These are phyloP conservation scores for Ogataea ramenticola DNA, from an alignment of 805 yeast species.

Conservation along the genomic window DNA sequence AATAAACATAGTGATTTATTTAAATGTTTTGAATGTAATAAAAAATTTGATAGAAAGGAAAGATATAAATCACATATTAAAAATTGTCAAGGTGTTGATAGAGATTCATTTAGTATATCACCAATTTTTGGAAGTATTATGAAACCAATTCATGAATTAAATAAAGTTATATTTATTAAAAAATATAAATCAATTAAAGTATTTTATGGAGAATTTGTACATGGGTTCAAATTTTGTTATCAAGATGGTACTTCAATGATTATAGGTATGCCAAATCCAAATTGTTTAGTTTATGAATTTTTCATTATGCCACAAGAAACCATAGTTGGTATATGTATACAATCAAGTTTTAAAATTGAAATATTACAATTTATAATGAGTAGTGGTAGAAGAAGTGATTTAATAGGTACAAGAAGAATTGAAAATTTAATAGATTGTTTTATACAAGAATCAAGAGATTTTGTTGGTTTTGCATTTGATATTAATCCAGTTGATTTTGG, in stretches of 20 bases:
- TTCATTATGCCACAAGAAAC: background rate
- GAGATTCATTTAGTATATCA: background rate
- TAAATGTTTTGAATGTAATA: conserved; percentile 3
- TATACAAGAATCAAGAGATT: background rate
- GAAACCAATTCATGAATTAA: background rate
- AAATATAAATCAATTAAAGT: background rate
- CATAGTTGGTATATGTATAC: background rate
- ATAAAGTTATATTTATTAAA: background rate
- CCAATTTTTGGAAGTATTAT: background rate
- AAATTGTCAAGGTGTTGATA: background rate
- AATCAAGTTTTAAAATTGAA: background rate
- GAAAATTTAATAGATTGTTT: background rate
- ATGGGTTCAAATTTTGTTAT: background rate
- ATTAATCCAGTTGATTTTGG: background rate
- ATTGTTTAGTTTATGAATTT: background rate
- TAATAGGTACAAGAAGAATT: background rate
- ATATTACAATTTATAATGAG: background rate
- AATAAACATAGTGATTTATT: conserved; percentile 4
- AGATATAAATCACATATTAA: conserved; percentile 5
- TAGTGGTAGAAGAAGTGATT: background rate
- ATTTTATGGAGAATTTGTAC: background rate
- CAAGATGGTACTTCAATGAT: background rate
- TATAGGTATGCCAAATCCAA: background rate
- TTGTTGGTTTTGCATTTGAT: background rate
- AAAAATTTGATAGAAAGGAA: conserved; percentile 4